phyloP scores from a whole-genome alignment of 2,329 filamentous ascomycete species.

The Onygenales sp. region DNA sequence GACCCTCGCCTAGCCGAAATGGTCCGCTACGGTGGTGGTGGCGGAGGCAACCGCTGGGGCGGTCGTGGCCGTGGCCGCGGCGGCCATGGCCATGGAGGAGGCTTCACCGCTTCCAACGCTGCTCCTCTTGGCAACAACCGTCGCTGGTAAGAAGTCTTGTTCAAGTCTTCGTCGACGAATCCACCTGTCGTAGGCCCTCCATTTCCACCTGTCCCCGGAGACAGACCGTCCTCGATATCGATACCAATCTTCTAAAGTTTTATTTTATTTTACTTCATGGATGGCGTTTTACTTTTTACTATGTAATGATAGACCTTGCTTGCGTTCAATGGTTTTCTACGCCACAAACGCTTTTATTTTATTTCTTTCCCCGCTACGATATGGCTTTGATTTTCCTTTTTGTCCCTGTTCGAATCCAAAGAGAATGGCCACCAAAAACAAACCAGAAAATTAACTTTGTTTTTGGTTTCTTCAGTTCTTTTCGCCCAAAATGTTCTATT shows the following conservation, averaged over 20 bases:
- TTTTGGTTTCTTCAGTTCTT: no score
- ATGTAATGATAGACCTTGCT: background rate
- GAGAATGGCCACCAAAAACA: no score
- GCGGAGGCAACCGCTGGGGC: slow-evolving; percentile 59
- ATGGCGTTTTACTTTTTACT: background rate
- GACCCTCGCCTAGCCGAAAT: slow-evolving; percentile 94
- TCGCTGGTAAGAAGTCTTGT: slow-evolving; percentile 42
- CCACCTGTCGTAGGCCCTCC: background rate
- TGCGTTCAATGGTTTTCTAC: background rate
- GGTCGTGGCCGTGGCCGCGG: slow-evolving; percentile 58
- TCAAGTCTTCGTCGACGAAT: background rate
- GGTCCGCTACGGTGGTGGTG: slow-evolving; percentile 81
- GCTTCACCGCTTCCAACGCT: slow-evolving; percentile 49
- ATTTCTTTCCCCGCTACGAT: background rate
- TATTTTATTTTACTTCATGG: background rate
- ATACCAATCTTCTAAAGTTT: background rate
- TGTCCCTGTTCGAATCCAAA: no score
- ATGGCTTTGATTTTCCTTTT: no score
- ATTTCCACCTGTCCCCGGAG: background rate
- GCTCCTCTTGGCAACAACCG: slow-evolving; percentile 48
- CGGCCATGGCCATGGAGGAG: slow-evolving; percentile 38
- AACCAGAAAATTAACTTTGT: no score
- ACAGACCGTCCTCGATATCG: background rate
- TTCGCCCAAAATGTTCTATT: no score
- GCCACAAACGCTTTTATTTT: background rate